Base-by-base conservation (phyloP, 495 filamentous ascomycete genomes). In the Neurospora sp. region DNA sequence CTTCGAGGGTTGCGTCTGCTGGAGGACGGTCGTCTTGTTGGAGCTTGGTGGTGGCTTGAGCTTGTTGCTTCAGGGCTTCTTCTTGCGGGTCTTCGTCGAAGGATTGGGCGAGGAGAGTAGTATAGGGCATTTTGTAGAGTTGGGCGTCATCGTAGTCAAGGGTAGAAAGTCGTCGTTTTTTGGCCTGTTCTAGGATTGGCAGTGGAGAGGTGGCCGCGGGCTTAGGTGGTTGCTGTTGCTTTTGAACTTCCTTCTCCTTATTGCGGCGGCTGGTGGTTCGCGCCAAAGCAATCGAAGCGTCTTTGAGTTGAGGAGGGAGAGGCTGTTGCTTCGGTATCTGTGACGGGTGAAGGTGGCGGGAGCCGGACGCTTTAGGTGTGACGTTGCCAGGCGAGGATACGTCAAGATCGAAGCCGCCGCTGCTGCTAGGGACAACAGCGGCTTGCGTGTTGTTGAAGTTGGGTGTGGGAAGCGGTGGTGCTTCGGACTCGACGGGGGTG, bases 1-100 rank as follows among this genome's bases (percentile, higher is more conserved):
- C 82, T 20, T 80, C 78, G 9, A 89, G 73, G 11, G 72, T 72
- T 4, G 70, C 78, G 7, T 69, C 72, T 44, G 42, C 20, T 10
- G 78, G 75, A 3, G 72, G 77, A 35, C 54, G 23, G 5, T 66
- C 54, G 5, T 66, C 54, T 35, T 60, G 49, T 14, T 60, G 49
- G 20, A 66, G 54, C n/a, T 60, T 49, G 0, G 78, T 38, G n/a
- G 73, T 69, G 31, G 54, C 27, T 49, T 72, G 74, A 20, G 66
- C 72, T 41, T 73, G 75, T 71, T 77, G 76, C 23, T 77, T 78
- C 0, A 80, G 39, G 6, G 80, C 79, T 16, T 79, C 81, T 54
- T 80, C 74, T 54, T 81, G 79, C 1, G 88, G 88, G 76, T 88
- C 86, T 42, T 81, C 81, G 75, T 90, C 86, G 77, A 91, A 92